These are phyloP conservation scores for Coniella vitis DNA, from an alignment of 2,329 filamentous ascomycete genomes.

Conservation along the genomic window DNA sequence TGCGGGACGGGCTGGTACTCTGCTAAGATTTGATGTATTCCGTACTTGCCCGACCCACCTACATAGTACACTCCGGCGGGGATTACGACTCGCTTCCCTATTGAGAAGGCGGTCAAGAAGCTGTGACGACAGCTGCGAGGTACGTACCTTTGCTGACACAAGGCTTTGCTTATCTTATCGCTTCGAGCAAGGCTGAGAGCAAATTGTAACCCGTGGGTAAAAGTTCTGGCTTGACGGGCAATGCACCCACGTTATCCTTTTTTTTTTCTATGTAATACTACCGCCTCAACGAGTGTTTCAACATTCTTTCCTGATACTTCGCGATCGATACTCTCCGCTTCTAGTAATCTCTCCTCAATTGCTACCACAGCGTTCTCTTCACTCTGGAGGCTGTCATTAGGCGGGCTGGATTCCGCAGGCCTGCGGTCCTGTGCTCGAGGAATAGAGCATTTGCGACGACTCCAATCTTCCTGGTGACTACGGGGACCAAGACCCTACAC, in stretches of 20 bases:
- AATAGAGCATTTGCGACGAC: conserved; percentile 1
- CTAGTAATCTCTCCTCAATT: no score
- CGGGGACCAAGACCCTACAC: not conserved
- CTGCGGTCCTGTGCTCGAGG: not conserved
- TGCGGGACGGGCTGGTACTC: no score
- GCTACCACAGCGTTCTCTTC: not conserved
- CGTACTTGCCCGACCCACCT: no score
- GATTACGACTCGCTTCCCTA: no score
- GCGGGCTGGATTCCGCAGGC: conserved; percentile 5
- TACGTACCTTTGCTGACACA: not conserved
- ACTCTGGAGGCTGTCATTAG: conserved; percentile 12
- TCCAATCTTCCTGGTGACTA: conserved; percentile 1
- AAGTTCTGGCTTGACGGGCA: not conserved
- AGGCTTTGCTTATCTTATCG: conserved; percentile 4
- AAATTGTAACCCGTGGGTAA: not conserved
- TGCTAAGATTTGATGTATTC: no score
- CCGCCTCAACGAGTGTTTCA: not conserved
- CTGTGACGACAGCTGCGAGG: no score
- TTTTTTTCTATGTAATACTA: no score
- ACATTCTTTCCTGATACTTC: not conserved
- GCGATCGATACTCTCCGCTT: not conserved
- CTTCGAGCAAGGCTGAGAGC: not conserved
- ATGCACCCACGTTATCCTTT: no score
- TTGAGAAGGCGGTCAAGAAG: no score
- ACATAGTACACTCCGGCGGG: no score